Conservation (phyloP, 495 filamentous ascomycete species). For the Aspergillus baeticus region DNA sequence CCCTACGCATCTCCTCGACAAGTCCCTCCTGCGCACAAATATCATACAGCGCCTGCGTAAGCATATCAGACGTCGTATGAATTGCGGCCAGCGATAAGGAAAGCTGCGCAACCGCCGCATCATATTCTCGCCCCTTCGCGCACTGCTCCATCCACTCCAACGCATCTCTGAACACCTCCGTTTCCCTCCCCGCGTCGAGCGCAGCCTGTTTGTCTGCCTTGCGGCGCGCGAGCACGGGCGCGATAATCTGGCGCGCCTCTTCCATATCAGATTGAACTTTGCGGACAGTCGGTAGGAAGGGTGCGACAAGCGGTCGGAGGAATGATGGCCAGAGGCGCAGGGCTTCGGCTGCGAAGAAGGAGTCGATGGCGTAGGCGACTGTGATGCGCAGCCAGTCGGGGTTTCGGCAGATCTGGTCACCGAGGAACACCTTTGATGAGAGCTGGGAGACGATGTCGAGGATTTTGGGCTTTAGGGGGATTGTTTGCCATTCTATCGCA, state of each 20-base stretch:
- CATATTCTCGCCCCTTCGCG: background rate
- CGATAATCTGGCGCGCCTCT: slow-evolving; percentile 18
- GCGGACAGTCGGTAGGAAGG: slow-evolving; percentile 10
- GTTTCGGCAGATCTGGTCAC: slow-evolving; percentile 43
- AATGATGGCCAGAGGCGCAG: slow-evolving; percentile 21
- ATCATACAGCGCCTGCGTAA: background rate
- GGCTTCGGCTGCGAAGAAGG: slow-evolving; percentile 24
- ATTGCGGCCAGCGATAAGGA: background rate
- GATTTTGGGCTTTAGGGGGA: background rate
- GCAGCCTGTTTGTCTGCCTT: background rate
- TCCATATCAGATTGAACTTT: background rate
- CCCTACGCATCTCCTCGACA: background rate
- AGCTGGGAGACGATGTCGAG: slow-evolving; percentile 45
- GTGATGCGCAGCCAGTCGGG: slow-evolving; percentile 50
- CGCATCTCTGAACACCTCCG: background rate
- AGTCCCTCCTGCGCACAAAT: background rate
- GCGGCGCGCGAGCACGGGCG: slow-evolving; percentile 13
- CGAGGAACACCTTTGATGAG: slow-evolving; percentile 53
- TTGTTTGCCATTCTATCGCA: background rate
- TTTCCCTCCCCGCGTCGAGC: slow-evolving; percentile 19
- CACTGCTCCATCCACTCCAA: background rate
- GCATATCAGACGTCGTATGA: background rate
- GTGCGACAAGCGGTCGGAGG: slow-evolving; percentile 19
- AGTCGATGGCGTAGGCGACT: slow-evolving; percentile 49
- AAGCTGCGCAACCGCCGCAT: background rate